Base-by-base conservation (phyloP, 805 yeast genomes). In the Ogataea ramenticola region DNA sequence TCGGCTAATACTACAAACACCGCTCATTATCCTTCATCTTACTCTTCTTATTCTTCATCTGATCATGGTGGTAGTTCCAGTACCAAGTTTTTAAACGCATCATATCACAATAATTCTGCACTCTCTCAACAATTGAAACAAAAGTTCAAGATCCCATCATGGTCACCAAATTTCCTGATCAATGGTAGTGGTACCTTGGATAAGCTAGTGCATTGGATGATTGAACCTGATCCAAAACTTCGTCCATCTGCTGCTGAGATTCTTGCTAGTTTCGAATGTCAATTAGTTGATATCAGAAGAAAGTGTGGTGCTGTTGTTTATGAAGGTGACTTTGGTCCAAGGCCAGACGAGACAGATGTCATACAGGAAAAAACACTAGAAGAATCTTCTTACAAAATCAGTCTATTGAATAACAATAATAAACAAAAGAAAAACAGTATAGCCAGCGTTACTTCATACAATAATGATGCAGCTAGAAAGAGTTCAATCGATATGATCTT, bases 321-420 rank as follows among this genome's bases (percentile, higher is more conserved):
- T 56, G 99, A 91, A 66, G 98, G 97, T 17, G 97, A 93, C 52
- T 89, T 75, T 60, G 99, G 98, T 0, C 96, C 97, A 1, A 68
- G 70, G 46, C 82, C 86, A 0, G 78, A 72, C 22, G 39, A 36
- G 14, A 36, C 15, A n/a, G 39, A 36, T 22, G 4, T 36, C 3
- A 14, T 11, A 8, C 22, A 22, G 8, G 39, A 36, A n/a, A 36
- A 36, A 36, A 12, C 38, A 10, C 20, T 35, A 15, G 38, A 35
- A 4, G 38, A 35, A 6, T 8, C 27, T 4, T 4, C 38, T 19
- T 35, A 12, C 20, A 35, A 35, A 14, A 35, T 35, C 6, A 29
- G 32, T 14, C 12, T 29, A 29, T 14, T 29, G 5, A 29, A 14
- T 14, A 11, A 10, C 15, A 35, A 35, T 35, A 21, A 15, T 16